phyloP scores from a whole-genome alignment of 306 rosid species.

The Vachellia collinsii region DNA sequence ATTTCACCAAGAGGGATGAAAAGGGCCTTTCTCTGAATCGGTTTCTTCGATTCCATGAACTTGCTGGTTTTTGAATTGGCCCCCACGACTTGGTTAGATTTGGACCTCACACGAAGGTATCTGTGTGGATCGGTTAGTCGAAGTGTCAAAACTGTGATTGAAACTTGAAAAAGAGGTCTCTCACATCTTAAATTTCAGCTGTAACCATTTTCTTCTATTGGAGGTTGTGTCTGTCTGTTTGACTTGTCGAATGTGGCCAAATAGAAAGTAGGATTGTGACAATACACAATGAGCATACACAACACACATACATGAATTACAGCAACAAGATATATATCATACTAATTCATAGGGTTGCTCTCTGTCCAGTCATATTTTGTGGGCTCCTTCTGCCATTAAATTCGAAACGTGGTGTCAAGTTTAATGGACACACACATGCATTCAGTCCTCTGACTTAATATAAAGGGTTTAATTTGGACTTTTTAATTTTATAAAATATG shows the following conservation, averaged over 20 bases:
- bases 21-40: too few relatives aligned
- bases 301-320: neutral
- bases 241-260: conserved; percentile 17
- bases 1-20: too few relatives aligned
- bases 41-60: too few relatives aligned
- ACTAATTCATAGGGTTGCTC: neutral
- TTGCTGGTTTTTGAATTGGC: too few relatives aligned
- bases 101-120: too few relatives aligned
- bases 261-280: conserved; percentile 2
- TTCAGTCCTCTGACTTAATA: too few relatives aligned
- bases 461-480: too few relatives aligned
- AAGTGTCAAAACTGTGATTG: neutral
- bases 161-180: neutral
- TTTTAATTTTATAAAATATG: too few relatives aligned
- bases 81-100: too few relatives aligned
- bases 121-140: too few relatives aligned
- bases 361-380: conserved; percentile 11
- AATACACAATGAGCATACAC: neutral
- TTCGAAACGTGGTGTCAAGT: neutral
- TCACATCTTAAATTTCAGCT: neutral
- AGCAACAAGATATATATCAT: conserved; percentile 5
- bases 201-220: neutral
- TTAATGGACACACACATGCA: too few relatives aligned
- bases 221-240: conserved; percentile 15
- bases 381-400: conserved; percentile 18